Evolutionary conservation across 2,329 filamentous ascomycete species (phyloP), one percentile per base, ranked within the genome.

Genomic region (Alternaria conjuncta): DNA sequence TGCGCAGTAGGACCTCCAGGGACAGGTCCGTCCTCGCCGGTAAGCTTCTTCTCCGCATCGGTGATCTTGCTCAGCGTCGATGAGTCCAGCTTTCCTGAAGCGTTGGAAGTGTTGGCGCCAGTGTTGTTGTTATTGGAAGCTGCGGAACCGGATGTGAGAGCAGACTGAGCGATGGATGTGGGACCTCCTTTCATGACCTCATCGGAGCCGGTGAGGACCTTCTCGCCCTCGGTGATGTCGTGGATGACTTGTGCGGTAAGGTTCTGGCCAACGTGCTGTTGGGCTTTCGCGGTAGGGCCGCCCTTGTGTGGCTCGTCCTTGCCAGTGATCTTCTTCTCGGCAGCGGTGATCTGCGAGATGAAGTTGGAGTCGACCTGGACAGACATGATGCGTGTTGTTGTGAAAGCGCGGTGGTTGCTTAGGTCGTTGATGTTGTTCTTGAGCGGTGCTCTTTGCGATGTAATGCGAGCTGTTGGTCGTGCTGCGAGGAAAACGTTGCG

Each of bases 141-240:
- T 7, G 50, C 36, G 49, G 58, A 25, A 7, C 26, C 32, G 11
- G 32, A 10, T 18, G 55, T 60, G 20, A 71, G n/a, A 6, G 64
- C 50, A 3, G 60, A 63, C 70, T 84, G 81, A 2, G 80, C 79
- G 6, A 78, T 71, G 0, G 79, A 65, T 2, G 81, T 83, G 1
- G 82, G 81, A 0, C 81, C 81, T 11, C 78, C 76, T 55, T 79
- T 74, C 23, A 81, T 71, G 1, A 71, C 71, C 0, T 71, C 64
- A 4, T 78, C 75, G 6, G 62, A 72, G 2, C 80, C 80, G 0
- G 80, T 82, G 28, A 83, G 72, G n/a, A 67, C 71, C 60, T 79
- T 80, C 73, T 83, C 81, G 11, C 79, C 81, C 45, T 77, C 74
- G 9, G 79, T 82, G 64, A 83, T 83, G 61, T 82, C 80, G 61